Percentiles rank a stretch among this genome's conserved stretches.
phyloP scores from a whole-genome alignment of 129 eudicot species.

The Pseudognaphalium luteoalbum region DNA sequence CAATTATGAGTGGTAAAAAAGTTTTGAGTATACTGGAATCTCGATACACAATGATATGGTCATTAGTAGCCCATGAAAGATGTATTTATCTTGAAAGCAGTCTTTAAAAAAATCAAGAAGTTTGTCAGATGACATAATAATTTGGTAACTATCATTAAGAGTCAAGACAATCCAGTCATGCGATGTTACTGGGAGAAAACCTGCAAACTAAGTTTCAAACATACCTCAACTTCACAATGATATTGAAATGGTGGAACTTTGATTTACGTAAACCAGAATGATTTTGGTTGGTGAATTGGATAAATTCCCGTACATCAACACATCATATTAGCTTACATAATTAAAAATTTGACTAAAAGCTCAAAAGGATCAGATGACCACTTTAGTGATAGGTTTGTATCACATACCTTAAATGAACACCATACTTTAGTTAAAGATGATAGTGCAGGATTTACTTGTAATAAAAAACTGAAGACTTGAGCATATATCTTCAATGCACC shows the following conservation, averaged over 20 bases:
- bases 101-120: too few species aligned
- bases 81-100: too few species aligned
- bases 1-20: too few species aligned
- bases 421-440: slow-evolving; percentile 82
- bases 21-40: too few species aligned
- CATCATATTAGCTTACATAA: slow-evolving; percentile 17
- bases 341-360: slow-evolving; percentile 10
- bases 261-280: slow-evolving; percentile 41
- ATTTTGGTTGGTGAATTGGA: slow-evolving; percentile 38
- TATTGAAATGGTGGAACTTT: slow-evolving; percentile 36
- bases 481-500: slow-evolving; percentile 75
- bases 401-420: slow-evolving; percentile 82
- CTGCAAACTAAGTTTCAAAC: neutral
- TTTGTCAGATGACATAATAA: too few species aligned
- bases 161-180: too few species aligned
- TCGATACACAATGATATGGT: too few species aligned
- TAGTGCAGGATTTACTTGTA: slow-evolving; percentile 83
- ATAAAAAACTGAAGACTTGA: slow-evolving; percentile 76
- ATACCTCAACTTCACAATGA: slow-evolving; percentile 78
- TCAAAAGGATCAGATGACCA: neutral
- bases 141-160: too few species aligned
- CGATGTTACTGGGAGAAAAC: too few species aligned
- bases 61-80: too few species aligned
- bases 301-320: slow-evolving; percentile 44
- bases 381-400: too few species aligned